phyloP scores from a whole-genome alignment of 2,329 filamentous ascomycete genomes.

The Apiospora hydei region DNA sequence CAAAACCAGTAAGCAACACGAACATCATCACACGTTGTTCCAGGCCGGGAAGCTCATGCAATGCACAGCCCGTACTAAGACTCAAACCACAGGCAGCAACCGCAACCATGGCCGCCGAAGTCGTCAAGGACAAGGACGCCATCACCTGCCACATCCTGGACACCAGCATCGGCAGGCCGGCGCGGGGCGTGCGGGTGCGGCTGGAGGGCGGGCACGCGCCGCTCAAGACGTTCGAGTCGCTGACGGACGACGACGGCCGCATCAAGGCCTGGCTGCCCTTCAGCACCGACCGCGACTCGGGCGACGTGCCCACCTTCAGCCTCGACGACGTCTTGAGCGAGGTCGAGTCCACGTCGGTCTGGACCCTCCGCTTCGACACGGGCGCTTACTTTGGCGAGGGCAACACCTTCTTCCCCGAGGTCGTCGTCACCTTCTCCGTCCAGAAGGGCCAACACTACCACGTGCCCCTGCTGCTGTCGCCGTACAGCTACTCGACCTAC shows the following conservation, averaged over 20 bases:
- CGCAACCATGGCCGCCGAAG: conserved; percentile 37
- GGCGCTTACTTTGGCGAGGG: conserved; percentile 73
- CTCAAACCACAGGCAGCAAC: not conserved
- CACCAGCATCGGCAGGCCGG: conserved; percentile 77
- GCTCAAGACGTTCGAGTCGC: conserved; percentile 65
- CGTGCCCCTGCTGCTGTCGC: conserved; percentile 78
- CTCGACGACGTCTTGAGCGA: conserved; percentile 62
- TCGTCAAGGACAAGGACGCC: conserved; percentile 56
- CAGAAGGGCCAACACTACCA: conserved; percentile 73
- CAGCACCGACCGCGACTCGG: conserved; percentile 56
- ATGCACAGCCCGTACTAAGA: not conserved
- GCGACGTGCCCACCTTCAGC: conserved; percentile 65
- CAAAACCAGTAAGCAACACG: not conserved
- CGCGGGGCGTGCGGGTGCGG: conserved; percentile 69
- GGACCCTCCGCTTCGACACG: conserved; percentile 77
- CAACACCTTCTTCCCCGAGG: conserved; percentile 68
- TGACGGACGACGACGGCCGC: conserved; percentile 79
- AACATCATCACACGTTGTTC: not conserved
- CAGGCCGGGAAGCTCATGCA: not conserved
- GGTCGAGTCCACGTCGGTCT: conserved; percentile 57
- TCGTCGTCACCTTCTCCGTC: conserved; percentile 61
- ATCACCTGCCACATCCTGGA: conserved; percentile 91
- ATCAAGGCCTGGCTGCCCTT: conserved; percentile 73
- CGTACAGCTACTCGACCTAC: conserved; percentile 85
- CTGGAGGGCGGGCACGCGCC: conserved; percentile 55